Evolutionary conservation across 129 eudicot species (phyloP), one percentile per base, ranked within the genome.

Genomic region (Oenanthe sinensis): DNA sequence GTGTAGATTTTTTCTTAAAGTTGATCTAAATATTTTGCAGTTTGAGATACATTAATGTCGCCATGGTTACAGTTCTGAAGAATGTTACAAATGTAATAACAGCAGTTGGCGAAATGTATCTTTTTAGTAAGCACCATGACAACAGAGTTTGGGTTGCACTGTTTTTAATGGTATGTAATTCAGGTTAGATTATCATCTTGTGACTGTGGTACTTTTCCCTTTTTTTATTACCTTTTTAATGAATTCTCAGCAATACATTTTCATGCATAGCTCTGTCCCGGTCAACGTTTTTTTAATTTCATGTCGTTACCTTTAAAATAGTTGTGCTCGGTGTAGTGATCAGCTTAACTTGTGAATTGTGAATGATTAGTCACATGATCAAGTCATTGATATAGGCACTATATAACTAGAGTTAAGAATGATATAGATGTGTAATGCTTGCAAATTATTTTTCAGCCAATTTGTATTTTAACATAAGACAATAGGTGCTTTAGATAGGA

Each of bases 41-140:
- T 80, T 50, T 96, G 82, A 89, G 86, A 82, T 92, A 90, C 94
- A 90, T 96, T 49, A 96, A 96, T 84, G 97, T 96, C 69, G 99
- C 99, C 71, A 96, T 96, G 99, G 99, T 96, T 30, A 96, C 99
- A 0, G 97, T 96, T 79, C 78, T 96, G 84, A 96, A 96, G 95
- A 96, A 96, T 79, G 92, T 96, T 72, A 96, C 99, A 50, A 96
- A 96, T 83, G 99, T 96, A 78, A 92, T 96, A 78, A 96, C 99
- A 71, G 99, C 99, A 50, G 96, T 96, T 78, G 99, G 99, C 75
- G 99, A 96, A 88, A 96, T 92, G 99, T 96, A 96, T 84, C 78
- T 96, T n/a, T 96, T 96, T 79, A 88, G 82, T 75, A 92, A 92
- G 85, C 97, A 87, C 79, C 99, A 96, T 75, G 99, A 92, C 84